Evolutionary conservation across 1,284 basidiomycete species (phyloP), one percentile per base, ranked within the genome.

Genomic region (Naganishia liquefaciens): DNA sequence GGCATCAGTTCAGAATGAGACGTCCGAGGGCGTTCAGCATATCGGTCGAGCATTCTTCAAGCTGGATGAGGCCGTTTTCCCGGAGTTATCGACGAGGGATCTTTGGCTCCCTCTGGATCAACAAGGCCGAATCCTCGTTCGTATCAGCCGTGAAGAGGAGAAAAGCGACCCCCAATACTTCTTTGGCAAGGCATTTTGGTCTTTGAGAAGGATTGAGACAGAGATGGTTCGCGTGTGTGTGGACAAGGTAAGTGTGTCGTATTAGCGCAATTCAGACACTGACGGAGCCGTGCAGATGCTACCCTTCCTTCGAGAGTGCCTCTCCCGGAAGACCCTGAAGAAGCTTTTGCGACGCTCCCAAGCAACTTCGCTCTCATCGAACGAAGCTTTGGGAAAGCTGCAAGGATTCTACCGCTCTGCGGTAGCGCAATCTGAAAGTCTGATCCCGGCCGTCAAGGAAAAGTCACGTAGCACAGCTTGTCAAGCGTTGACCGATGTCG

Each of bases 131-230:
- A 84, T 98, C 40, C 80, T 96, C 51, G 81, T 97, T 27, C 85
- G 96, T 7, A 85, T 99, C 61, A 95, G 92, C 75, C 97, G 99
- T 93, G 96, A 99, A 75, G 93, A 93, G 52, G 95, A 98, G 82
- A 91, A 95, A 77, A 94, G 97, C 74, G 96, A 99, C 75, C 91
- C 95, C 23, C 90, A 92, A 70, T 99, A 97, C 82, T 93, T 93
- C 81, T 99, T 99, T 75, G 96, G 96, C 13, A 84, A 93, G 44
- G 96, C 90, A 0, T 99, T 99, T 83, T 84, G 95, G 43, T 93
- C 89, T 53, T 78, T 99, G 71, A 98, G 99, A 80, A 84, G 95
- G 27, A 90, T 93, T 0, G 94, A 99, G 76, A 87, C 86, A 25
- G 95, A 99, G 72, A 98, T 99, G 96, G 86, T 95, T 52, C 85